Percentiles rank a stretch among this genome's conserved stretches.
Conservation (phyloP, 768 basidiomycete species). For the Mrakia gelida region DNA sequence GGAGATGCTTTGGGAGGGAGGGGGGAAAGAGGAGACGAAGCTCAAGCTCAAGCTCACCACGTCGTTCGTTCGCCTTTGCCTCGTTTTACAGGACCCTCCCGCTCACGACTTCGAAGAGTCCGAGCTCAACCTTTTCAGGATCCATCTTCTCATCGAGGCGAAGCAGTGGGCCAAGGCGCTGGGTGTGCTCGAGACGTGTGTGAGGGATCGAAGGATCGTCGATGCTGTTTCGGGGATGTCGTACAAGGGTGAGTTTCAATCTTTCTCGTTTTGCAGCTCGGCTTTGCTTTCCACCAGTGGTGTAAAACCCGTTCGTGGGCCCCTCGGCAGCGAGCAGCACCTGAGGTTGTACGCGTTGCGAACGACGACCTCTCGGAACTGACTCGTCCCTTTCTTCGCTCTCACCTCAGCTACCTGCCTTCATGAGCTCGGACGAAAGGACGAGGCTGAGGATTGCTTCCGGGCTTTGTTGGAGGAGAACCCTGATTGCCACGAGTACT, state of each 20-base stretch:
- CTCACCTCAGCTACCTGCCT: constrained; percentile 63
- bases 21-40: background rate
- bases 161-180: constrained; percentile 46
- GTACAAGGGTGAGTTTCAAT: constrained; percentile 38
- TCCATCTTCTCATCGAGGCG: constrained; percentile 66
- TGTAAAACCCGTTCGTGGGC: no score
- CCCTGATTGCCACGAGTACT: constrained; percentile 75
- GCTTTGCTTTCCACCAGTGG: no score
- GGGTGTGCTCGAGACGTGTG: constrained; percentile 40
- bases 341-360: background rate
- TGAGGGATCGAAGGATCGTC: constrained; percentile 49
- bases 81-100: constrained; percentile 16
- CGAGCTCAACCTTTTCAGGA: constrained; percentile 73
- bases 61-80: background rate
- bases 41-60: constrained; percentile 1
- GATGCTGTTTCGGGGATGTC: constrained; percentile 48
- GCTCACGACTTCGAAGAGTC: constrained; percentile 68
- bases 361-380: background rate
- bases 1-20: background rate
- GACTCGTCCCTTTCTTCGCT: background rate
- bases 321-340: no score
- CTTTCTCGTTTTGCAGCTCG: background rate
- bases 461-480: constrained; percentile 75
- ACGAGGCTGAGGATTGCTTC: constrained; percentile 79
- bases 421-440: constrained; percentile 57